Evolutionary conservation across 768 basidiomycete species (phyloP).

Genomic region (Zangia roseola): DNA sequence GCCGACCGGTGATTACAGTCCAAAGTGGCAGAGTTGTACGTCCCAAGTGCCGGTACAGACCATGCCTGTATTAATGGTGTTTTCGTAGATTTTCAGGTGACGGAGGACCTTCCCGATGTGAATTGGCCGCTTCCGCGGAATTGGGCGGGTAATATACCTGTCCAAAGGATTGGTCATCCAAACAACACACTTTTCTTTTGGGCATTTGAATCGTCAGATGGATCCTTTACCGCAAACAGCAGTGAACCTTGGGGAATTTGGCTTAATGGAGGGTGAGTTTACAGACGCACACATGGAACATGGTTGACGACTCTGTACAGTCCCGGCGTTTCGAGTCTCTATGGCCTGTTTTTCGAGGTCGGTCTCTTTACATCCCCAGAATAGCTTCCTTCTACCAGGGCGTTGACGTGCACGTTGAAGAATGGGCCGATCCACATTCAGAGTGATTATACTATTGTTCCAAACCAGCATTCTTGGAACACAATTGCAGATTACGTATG

Average conservation of each 20-base stretch:
- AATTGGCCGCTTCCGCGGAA: slow-evolving; percentile 47
- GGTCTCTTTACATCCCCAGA: too few relatives aligned
- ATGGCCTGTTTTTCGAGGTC: slow-evolving; percentile 62
- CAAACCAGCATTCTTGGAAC: slow-evolving; percentile 58
- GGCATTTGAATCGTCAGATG: slow-evolving; percentile 54
- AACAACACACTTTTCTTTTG: slow-evolving; percentile 67
- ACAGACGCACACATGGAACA: neutral
- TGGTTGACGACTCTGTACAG: slow-evolving; percentile 26
- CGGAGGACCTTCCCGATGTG: slow-evolving; percentile 51
- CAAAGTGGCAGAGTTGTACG: slow-evolving; percentile 63
- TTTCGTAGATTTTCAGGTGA: slow-evolving; percentile 56
- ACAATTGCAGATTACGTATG: slow-evolving; percentile 56
- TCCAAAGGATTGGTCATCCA: slow-evolving; percentile 54
- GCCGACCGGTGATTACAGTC: slow-evolving; percentile 46
- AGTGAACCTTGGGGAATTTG: slow-evolving; percentile 70
- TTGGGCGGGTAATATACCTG: slow-evolving; percentile 63
- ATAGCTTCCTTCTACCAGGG: neutral
- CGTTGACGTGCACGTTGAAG: slow-evolving; percentile 28
- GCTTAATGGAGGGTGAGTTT: slow-evolving; percentile 64
- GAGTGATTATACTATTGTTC: slow-evolving; percentile 43
- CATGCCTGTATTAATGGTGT: too few relatives aligned
- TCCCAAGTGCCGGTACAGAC: neutral
- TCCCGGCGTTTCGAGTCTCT: slow-evolving; percentile 67
- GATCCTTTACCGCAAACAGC: slow-evolving; percentile 48
- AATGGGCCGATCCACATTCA: slow-evolving; percentile 66